Evolutionary conservation across 768 basidiomycete species (phyloP), one percentile per base, ranked within the genome.

Genomic region (Suillus variegatus): DNA sequence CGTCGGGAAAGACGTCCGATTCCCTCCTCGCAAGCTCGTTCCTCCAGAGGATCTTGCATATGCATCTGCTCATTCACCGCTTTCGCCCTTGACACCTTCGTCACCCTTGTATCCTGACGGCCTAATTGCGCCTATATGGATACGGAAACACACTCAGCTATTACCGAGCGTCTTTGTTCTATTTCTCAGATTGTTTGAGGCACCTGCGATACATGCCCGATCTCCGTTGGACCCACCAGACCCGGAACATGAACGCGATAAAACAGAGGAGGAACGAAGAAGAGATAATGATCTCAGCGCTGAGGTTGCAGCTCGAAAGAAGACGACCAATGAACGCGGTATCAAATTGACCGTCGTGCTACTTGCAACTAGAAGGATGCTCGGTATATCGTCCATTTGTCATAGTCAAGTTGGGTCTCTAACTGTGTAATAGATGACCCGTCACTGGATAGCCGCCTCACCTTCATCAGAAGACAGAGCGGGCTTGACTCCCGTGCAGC

Each of bases 81-180:
- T 99, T n/a, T 98, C 95, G 0, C 97, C 97, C 0, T 79, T 98
- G 47, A 93, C 93, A 0, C 90, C 91, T 0, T 84, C 91, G 1
- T 97, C 95, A 0, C 97, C 97, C 0, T 81, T 97, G 10, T 86
- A 94, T 76, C 97, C 97, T 0, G 97, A 99, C 73, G 97, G 97
- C 0, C 79, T 99, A 62, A 94, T 99, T 62, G 95, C 97, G 3
- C 97, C 97, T 1, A 94, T 99, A 74, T 99, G 97, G 97, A 88
- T 99, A 41, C 85, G 95, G 52, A 99, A 99, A 77, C 97, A 99
- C 72, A 93, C 93, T 0, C 88, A 93, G 1, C 88, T 97, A 40
- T 79, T 98, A 0, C 97, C 97, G 0, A 90, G 93, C 28, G 96
- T 98, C 0, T 97, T 98, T 76, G 92, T 99, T 10, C 82, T 97